Percentiles rank a stretch among this genome's conserved stretches.
phyloP scores from a whole-genome alignment of 257 asterid genomes.

The Linaria vulgaris region DNA sequence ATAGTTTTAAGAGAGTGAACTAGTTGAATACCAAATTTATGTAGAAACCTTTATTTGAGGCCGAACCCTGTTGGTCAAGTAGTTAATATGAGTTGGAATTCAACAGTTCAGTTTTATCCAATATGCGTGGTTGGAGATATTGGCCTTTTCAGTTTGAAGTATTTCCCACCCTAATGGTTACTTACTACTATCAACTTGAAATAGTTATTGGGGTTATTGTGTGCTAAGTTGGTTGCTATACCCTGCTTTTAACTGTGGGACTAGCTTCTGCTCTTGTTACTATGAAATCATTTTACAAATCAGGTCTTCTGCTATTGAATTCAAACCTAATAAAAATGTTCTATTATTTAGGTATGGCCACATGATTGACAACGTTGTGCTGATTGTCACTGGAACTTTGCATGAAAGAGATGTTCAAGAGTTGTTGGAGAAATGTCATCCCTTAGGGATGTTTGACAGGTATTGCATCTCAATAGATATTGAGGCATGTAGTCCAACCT shows the following conservation, averaged over 20 bases:
- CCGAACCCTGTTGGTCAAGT: neutral
- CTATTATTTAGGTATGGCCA: slow-evolving; percentile 71
- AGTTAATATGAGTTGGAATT: neutral
- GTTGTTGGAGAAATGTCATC: slow-evolving; percentile 91
- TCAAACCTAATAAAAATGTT: slow-evolving; percentile 6
- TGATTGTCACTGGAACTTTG: slow-evolving; percentile 91
- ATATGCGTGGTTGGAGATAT: neutral
- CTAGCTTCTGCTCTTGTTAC: neutral
- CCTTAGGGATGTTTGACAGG: slow-evolving; percentile 98
- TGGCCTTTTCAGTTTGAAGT: slow-evolving; percentile 9
- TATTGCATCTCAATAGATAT: slow-evolving; percentile 24
- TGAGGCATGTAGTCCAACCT: neutral
- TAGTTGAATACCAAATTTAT: neutral
- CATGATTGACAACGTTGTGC: slow-evolving; percentile 93
- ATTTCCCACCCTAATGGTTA: neutral
- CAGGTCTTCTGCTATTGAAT: slow-evolving; percentile 5
- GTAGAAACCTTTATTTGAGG: neutral
- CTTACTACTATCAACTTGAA: no score
- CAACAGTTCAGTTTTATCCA: neutral
- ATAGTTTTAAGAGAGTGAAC: neutral
- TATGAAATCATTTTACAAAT: neutral
- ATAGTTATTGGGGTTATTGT: no score
- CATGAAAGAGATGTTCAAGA: slow-evolving; percentile 97
- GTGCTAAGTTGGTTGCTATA: neutral
- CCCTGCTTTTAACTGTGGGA: neutral